phyloP scores from a whole-genome alignment of 306 rosid genomes.

The Oxytropis ochrocephala region DNA sequence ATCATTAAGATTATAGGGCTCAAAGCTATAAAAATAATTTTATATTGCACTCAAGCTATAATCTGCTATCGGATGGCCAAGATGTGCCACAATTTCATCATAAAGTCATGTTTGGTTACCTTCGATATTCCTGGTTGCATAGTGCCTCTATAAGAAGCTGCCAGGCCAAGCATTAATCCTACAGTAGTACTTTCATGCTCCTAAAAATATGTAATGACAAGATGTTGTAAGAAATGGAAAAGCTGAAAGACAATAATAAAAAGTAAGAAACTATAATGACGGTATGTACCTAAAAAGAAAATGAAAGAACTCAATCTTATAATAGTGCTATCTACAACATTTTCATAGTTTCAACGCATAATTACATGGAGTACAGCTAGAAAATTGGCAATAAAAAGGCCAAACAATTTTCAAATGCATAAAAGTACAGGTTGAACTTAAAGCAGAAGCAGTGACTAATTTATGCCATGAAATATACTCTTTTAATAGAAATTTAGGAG shows the following conservation, averaged over 20 bases:
- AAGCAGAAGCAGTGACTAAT: not conserved
- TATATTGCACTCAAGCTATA: slow-evolving; percentile 6
- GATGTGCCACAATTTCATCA: slow-evolving; percentile 5
- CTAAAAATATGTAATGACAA: slow-evolving; percentile 35
- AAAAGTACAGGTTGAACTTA: not conserved
- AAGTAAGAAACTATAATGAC: not conserved
- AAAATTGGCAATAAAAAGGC: not conserved
- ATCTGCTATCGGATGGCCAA: not conserved
- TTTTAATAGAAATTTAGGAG: not conserved
- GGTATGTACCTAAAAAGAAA: not conserved
- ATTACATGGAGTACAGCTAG: not conserved
- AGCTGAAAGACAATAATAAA: not conserved
- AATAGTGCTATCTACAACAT: not conserved
- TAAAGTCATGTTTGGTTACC: slow-evolving; percentile 35
- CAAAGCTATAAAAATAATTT: not conserved
- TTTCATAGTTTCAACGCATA: not conserved
- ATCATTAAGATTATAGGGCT: slow-evolving; percentile 3
- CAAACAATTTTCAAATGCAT: slow-evolving; percentile 1
- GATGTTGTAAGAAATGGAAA: slow-evolving; percentile 17
- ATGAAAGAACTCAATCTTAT: not conserved
- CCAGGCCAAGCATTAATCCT: slow-evolving; percentile 92
- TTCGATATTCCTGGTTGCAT: slow-evolving; percentile 93
- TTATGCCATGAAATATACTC: not conserved
- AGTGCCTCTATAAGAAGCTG: slow-evolving; percentile 90
- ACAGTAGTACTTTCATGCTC: slow-evolving; percentile 95